phyloP scores from a whole-genome alignment of 1,284 basidiomycete species.

The Cronartium quercuum region DNA sequence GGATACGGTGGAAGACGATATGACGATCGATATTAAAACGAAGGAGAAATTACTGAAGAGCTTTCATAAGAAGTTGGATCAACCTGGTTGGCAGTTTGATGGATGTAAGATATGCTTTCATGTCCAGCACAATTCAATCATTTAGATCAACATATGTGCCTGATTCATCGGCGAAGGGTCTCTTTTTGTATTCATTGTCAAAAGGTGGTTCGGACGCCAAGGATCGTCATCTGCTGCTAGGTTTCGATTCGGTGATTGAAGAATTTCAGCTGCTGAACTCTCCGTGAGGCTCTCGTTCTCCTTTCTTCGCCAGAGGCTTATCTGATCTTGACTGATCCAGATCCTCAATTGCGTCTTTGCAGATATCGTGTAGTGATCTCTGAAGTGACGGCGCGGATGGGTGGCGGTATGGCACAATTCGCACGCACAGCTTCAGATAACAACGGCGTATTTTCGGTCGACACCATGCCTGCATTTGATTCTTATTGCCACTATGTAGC shows the following conservation, averaged over 20 bases:
- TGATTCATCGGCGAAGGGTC: too few relatives aligned
- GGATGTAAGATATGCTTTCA: constrained; percentile 53
- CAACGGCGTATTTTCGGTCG: constrained; percentile 52
- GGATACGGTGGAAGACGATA: constrained; percentile 98
- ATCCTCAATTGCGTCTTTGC: background rate
- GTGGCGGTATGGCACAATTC: constrained; percentile 90
- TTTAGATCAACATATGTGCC: too few relatives aligned
- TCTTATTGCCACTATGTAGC: constrained; percentile 99
- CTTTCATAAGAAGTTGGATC: constrained; percentile 74
- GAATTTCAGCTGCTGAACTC: constrained; percentile 66
- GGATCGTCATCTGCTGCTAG: constrained; percentile 76
- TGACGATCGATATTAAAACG: constrained; percentile 78
- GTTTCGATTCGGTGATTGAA: constrained; percentile 75
- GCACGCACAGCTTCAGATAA: constrained; percentile 66
- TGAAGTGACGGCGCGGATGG: constrained; percentile 67
- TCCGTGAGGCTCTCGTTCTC: constrained; percentile 60
- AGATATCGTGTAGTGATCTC: constrained; percentile 74
- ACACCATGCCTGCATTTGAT: constrained; percentile 77
- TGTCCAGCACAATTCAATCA: background rate
- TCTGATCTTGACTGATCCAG: constrained; percentile 56
- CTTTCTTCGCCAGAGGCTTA: constrained; percentile 77
- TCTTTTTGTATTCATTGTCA: background rate
- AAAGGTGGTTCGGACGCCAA: constrained; percentile 73
- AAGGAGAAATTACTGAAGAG: constrained; percentile 81
- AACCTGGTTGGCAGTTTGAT: constrained; percentile 80